Base-by-base conservation (phyloP, 2,329 filamentous ascomycete genomes). In the Ambrosiella xylebori region DNA sequence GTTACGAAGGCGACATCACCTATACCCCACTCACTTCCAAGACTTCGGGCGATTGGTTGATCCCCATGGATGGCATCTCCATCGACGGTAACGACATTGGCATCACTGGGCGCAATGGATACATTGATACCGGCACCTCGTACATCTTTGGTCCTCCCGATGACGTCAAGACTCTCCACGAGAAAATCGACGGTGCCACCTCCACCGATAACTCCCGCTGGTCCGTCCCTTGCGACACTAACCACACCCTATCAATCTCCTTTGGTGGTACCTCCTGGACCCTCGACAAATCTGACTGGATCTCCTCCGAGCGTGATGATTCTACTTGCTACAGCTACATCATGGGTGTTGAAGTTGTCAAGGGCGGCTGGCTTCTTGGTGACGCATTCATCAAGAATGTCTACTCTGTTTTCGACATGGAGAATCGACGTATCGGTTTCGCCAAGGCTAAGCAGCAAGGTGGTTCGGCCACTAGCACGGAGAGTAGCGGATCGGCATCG, bases 301-400 rank as follows among this genome's bases (percentile, higher is more conserved):
- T 91, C 58, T 73, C 73, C 6, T 68, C 68, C 40, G 70, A 73
- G 27, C 65, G 72, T 57, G 64, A 64, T 54, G 65, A 64, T 55
- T 75, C 73, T 36, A 68, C 68, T 36, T 85, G 81, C 65, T 76
- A 79, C 15, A 90, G 86, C 67, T 89, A 86, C 64, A 79, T 95
- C 40, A 83, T 88, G 57, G 86, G 85, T 1, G 76, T 81, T 35
- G 78, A 84, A 66, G 80, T 86, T 12, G 82, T 88, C 52, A 70
- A 74, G 0, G 74, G 73, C 64, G 61, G 61, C 7, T 95, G 88
- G 88, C 74, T 95, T n/a, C 70, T 95, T 0, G 89, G 89, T 1
- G 88, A 89, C 63, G 80, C 85, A 0, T 95, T 95, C 64, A 71
- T 95, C 61, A 95, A 94, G 72, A 95, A 94, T 64, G 88, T 95